Base-by-base conservation (phyloP, 1,284 basidiomycete genomes). In the Heliocybe sulcata region DNA sequence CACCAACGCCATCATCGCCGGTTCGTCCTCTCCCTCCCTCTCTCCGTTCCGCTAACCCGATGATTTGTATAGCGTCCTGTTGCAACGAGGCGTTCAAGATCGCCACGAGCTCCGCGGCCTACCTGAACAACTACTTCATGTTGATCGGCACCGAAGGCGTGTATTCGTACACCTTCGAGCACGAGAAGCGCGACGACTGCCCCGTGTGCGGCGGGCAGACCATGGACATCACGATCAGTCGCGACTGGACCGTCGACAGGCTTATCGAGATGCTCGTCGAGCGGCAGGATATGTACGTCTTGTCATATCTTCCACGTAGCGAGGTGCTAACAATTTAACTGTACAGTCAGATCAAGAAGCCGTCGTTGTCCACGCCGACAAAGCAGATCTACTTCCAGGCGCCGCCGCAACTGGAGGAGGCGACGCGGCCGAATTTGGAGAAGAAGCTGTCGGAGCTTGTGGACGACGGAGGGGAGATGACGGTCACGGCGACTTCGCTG, bases 61-160 rank as follows among this genome's bases (percentile, higher is more conserved):
- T 0, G 23, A 12, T 55, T 16, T 33, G 12, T 8, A 0, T 54
- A 94, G 95, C 96, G 14, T 92, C 95, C 2, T 99, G 97, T 72
- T 99, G 96, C 66, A 98, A 98, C 62, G 97, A 99, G 72, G 97
- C 97, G 9, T 94, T 99, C 81, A 99, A 99, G 73, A 92, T 99
- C 57, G 96, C 94, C 19, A 99, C 97, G 0, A 92, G 86, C 57
- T 90, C 91, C 25, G 96, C 95, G 0, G 92, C 94, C 1, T 97
- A 86, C 67, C 79, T 99, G 45, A 92, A 98, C 74, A 99, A 99
- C 71, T 99, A 99, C 72, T 98, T 99, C 80, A 94, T 94, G 90
- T 77, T 94, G 49, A 89, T 96, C 58, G 97, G 97, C 29, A 98
- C 94, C 38, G 95, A 98, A 54, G 90, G 93, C 27, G 84, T 99